These are phyloP conservation scores for Coix lacrymajobi DNA, from an alignment of 176 grass and related monocot species.

Conservation along the genomic window DNA sequence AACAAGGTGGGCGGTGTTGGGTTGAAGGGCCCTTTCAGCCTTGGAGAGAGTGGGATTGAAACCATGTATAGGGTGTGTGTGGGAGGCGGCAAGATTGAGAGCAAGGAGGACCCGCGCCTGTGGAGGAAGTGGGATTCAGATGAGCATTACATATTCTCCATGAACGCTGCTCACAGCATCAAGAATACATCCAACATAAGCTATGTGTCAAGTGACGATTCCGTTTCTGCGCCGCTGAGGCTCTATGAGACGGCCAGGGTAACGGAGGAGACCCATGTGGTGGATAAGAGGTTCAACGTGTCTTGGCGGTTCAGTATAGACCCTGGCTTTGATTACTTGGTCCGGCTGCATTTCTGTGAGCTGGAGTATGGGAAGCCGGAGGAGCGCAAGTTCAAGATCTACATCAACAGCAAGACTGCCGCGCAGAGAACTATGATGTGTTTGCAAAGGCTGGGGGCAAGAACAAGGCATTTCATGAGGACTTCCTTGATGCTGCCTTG, in stretches of 20 bases:
- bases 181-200: conserved; percentile 69
- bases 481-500: conserved; percentile 57
- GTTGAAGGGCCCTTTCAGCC: conserved; percentile 37
- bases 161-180: conserved; percentile 61
- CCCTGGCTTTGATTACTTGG: conserved; percentile 85
- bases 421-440: conserved; percentile 80
- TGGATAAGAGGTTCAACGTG: conserved; percentile 83
- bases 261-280: conserved; percentile 52
- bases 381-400: conserved; percentile 84
- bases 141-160: conserved; percentile 63
- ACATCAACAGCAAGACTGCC: conserved; percentile 90
- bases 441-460: conserved; percentile 61
- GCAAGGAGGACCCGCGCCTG: conserved; percentile 43
- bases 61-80: conserved; percentile 91
- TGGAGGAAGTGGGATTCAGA: conserved; percentile 87
- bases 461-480: conserved; percentile 93
- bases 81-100: conserved; percentile 47
- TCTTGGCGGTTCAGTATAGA: conserved; percentile 80
- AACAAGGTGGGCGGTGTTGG: conserved; percentile 63
- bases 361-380: conserved; percentile 61
- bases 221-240: conserved; percentile 53
- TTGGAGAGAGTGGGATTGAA: conserved; percentile 51
- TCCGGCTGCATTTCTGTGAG: conserved; percentile 92
- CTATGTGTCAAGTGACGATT: conserved; percentile 48
- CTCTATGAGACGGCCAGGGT: conserved; percentile 86